phyloP scores from a whole-genome alignment of 164 flowering plant species.

The Aristolochia contorta region DNA sequence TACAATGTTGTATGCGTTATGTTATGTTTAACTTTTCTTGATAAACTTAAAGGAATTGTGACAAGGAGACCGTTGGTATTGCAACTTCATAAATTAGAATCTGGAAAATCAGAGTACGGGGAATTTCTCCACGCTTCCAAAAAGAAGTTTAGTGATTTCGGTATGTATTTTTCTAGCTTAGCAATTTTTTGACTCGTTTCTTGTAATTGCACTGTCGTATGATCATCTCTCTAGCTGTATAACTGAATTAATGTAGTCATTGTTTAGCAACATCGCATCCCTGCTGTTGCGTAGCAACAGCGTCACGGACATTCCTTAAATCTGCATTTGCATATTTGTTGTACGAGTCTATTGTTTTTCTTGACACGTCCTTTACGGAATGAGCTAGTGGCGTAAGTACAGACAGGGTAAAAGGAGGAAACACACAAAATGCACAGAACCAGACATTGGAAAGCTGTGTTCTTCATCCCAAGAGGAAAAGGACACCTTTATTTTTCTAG shows the following conservation, averaged over 20 bases:
- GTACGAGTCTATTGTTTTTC: neutral
- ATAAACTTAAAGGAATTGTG: slow-evolving; percentile 59
- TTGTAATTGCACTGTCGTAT: too few relatives aligned
- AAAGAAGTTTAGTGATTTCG: slow-evolving; percentile 57
- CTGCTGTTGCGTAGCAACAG: too few relatives aligned
- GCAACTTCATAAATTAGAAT: slow-evolving; percentile 78
- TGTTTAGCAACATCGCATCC: too few relatives aligned
- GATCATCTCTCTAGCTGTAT: too few relatives aligned
- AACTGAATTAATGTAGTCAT: too few relatives aligned
- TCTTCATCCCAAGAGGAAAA: too few relatives aligned
- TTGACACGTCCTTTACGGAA: neutral
- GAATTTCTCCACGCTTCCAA: slow-evolving; percentile 74
- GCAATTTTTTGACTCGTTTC: too few relatives aligned
- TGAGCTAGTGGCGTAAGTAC: neutral
- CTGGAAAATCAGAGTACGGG: slow-evolving; percentile 50
- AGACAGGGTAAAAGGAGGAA: neutral
- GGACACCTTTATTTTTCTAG: too few relatives aligned
- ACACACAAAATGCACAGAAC: too few relatives aligned
- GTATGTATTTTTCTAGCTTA: slow-evolving; percentile 19
- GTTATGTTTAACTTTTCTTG: neutral
- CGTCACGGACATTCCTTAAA: too few relatives aligned
- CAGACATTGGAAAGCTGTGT: too few relatives aligned
- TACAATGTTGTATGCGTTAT: neutral
- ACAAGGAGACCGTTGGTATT: slow-evolving; percentile 95
- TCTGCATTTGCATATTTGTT: neutral